Evolutionary conservation across 2,329 filamentous ascomycete genomes (phyloP).

Genomic region (Penicillium sp.): DNA sequence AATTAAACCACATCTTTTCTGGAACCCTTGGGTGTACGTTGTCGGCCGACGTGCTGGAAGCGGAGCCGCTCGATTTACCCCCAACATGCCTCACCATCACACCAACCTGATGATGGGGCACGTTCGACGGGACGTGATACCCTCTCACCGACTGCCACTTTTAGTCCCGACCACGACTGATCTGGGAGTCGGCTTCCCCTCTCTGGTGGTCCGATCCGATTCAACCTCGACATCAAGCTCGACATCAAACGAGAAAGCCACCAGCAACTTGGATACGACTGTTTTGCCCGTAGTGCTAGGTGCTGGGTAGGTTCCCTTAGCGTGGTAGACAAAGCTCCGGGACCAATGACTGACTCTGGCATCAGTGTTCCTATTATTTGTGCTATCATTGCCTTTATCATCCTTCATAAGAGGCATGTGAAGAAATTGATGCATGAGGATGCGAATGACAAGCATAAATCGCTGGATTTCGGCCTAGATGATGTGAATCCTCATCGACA

Average conservation of each 20-base stretch:
- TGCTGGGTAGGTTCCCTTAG: slow-evolving; percentile 61
- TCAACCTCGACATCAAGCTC: slow-evolving; percentile 16
- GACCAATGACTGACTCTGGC: slow-evolving; percentile 20
- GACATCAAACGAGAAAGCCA: slow-evolving; percentile 59
- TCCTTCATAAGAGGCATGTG: slow-evolving; percentile 76
- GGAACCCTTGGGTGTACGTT: not conserved
- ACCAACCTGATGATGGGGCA: slow-evolving; percentile 24
- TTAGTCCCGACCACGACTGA: slow-evolving; percentile 15
- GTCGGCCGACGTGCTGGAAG: slow-evolving; percentile 14
- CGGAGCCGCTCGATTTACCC: slow-evolving; percentile 8
- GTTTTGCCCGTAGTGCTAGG: slow-evolving; percentile 68
- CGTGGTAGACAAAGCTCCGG: not conserved
- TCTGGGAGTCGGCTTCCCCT: slow-evolving; percentile 16
- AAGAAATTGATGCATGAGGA: slow-evolving; percentile 75
- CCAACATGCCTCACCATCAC: slow-evolving; percentile 28
- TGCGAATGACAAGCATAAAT: slow-evolving; percentile 80
- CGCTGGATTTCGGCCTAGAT: slow-evolving; percentile 87
- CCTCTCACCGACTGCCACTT: slow-evolving; percentile 25
- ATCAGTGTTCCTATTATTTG: slow-evolving; percentile 72
- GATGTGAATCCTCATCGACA: slow-evolving; percentile 40
- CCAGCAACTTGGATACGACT: slow-evolving; percentile 52
- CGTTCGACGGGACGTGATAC: slow-evolving; percentile 27
- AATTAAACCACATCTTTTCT: not conserved
- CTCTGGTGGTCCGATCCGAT: slow-evolving; percentile 30
- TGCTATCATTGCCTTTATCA: slow-evolving; percentile 67